These are phyloP conservation scores for Fusarium praegraminearum DNA, from an alignment of 2,329 filamentous ascomycete species.

Conservation along the genomic window DNA sequence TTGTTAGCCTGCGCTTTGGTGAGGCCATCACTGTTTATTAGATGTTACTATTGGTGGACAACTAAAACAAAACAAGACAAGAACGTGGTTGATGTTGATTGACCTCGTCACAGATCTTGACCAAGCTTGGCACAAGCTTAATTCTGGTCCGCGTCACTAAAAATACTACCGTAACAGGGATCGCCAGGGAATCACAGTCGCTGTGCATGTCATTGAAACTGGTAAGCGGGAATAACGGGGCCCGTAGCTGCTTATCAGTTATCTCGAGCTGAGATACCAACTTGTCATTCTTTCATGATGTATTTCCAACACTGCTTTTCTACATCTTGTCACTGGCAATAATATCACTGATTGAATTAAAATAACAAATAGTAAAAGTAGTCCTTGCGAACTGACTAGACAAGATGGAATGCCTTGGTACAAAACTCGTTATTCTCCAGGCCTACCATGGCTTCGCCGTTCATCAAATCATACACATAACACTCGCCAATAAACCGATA, in stretches of 20 bases:
- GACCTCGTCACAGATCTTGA: background rate
- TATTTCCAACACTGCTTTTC: too few species aligned
- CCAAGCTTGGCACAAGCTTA: constrained; percentile 26
- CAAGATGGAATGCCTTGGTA: background rate
- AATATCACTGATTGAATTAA: too few species aligned
- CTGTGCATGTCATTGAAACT: constrained; percentile 1
- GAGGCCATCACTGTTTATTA: background rate
- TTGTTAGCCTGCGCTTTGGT: background rate
- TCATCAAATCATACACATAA: background rate
- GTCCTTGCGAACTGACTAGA: too few species aligned
- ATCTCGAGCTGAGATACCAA: too few species aligned
- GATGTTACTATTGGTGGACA: background rate
- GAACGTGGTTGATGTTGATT: background rate
- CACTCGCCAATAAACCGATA: background rate
- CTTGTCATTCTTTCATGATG: too few species aligned
- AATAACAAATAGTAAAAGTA: too few species aligned
- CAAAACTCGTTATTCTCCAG: accelerated
- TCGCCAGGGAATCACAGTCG: constrained; percentile 5
- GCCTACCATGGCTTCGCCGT: accelerated
- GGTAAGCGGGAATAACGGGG: background rate
- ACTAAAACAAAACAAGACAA: background rate
- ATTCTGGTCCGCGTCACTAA: constrained; percentile 11
- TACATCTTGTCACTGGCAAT: too few species aligned
- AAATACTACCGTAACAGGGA: constrained; percentile 23
- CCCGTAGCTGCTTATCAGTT: background rate